Base-by-base conservation (phyloP, 176 grass and related monocot species). In the Oryza brachyantha region DNA sequence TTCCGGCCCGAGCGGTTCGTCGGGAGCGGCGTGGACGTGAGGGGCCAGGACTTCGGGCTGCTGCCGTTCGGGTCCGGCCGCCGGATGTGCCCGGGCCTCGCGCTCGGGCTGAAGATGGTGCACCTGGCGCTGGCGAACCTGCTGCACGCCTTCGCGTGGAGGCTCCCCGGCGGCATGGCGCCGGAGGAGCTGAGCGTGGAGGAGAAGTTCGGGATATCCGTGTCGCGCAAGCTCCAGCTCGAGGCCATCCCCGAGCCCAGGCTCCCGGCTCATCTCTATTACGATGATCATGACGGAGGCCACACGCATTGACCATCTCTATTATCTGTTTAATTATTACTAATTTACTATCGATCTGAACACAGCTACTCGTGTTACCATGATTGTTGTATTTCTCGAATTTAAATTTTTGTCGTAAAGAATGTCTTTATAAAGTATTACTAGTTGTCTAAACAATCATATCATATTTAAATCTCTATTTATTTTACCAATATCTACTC, bases 21-120 rank as follows among this genome's bases (percentile, higher is more conserved):
- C n/a, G 22, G n/a, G 3, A 85, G 63, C 17, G 17, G 42, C 13
- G 78, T 90, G 8, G 83, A 90, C 62, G 73, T 90, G 64, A 90
- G 73, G 60, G 88, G 88, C 35, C 88, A 90, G 2, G 78, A 89
- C 75, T 90, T 46, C 66, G 60, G 83, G 83, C 80, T 90, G 37
- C 45, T 90, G 29, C 79, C 88, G 57, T 90, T 90, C 10, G 83
- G 83, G 1, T 76, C 83, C 0, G 72, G 88, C 6, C 59, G 88
- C 26, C 88, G 88, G 7, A 90, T 90, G 88, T 90, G 88, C 60
- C 83, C 79, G 1, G 88, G 88, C 10, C 75, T 86, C 16, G 68
- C 9, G 28, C 79, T 90, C 19, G 79, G 88, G 31, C 14, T 90
- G 36, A 90, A 71, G 79, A 83, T 86, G 66, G 82, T 86, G 61